Evolutionary conservation across 257 asterid genomes (phyloP).

Genomic region (Leonotis leonurus): DNA sequence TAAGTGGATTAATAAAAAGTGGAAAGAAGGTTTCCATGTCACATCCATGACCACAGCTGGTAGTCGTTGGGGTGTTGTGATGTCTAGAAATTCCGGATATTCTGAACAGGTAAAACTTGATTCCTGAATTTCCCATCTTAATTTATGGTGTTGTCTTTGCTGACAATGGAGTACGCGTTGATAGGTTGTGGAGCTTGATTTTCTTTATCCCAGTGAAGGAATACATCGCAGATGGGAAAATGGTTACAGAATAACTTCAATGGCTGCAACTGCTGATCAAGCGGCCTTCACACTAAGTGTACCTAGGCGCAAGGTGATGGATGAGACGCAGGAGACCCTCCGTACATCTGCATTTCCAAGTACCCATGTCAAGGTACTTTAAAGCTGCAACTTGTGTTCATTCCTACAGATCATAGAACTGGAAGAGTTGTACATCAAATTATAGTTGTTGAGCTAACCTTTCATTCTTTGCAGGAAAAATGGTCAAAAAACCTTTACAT

Average conservation of each 20-base stretch:
- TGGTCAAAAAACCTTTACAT: slow-evolving; percentile 69
- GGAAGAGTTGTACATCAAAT: no score
- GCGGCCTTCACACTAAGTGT: slow-evolving; percentile 83
- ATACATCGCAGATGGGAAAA: slow-evolving; percentile 92
- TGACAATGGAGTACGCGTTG: not conserved
- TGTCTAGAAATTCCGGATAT: slow-evolving; percentile 90
- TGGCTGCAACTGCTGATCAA: slow-evolving; percentile 94
- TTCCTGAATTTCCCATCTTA: no score
- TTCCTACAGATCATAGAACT: no score
- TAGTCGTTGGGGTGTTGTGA: slow-evolving; percentile 98
- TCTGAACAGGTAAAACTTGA: slow-evolving; percentile 70
- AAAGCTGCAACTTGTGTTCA: no score
- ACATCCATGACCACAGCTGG: slow-evolving; percentile 99
- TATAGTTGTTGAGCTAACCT: no score
- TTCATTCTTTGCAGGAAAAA: slow-evolving; percentile 41
- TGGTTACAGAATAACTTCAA: slow-evolving; percentile 86
- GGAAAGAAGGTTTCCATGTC: slow-evolving; percentile 99
- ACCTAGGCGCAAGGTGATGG: slow-evolving; percentile 81
- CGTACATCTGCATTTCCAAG: slow-evolving; percentile 96
- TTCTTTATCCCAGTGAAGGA: slow-evolving; percentile 95
- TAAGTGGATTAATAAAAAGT: slow-evolving; percentile 95
- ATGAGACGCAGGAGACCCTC: slow-evolving; percentile 95
- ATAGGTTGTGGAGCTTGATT: slow-evolving; percentile 95
- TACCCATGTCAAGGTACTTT: slow-evolving; percentile 54
- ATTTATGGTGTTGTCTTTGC: no score